Percentiles rank a stretch among this genome's conserved stretches.
These are phyloP conservation scores for Raphanus raphanistrum DNA, from an alignment of 345 rosid genomes.

Conservation along the genomic window DNA sequence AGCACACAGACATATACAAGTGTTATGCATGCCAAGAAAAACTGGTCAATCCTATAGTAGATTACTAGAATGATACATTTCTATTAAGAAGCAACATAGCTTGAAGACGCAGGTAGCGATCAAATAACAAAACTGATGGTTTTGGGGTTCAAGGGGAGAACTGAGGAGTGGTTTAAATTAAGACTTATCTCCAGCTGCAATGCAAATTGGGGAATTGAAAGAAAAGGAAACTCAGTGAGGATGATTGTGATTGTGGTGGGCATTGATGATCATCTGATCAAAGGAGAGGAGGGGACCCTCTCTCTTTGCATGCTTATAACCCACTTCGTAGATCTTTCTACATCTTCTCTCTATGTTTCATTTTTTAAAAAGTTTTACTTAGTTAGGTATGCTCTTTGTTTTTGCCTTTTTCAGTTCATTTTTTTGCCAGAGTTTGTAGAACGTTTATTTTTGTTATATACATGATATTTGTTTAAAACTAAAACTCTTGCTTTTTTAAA, in stretches of 20 bases:
- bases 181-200: conserved; percentile 38
- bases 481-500: background rate
- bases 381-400: conserved; percentile 23
- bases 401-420: conserved; percentile 6
- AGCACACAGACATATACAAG: conserved; percentile 2
- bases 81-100: conserved; percentile 15
- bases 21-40: conserved; percentile 10
- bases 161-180: conserved; percentile 17
- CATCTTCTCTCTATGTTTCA: conserved; percentile 2
- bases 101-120: conserved; percentile 21
- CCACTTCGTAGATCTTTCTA: conserved; percentile 44
- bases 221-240: conserved; percentile 34
- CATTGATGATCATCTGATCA: conserved; percentile 43
- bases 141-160: conserved; percentile 3
- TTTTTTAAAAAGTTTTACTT: background rate
- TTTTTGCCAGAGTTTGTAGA: conserved; percentile 38
- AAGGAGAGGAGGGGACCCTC: conserved; percentile 45
- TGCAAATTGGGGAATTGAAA: conserved; percentile 37
- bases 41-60: conserved; percentile 5
- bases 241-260: conserved; percentile 42
- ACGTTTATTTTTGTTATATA: conserved; percentile 22
- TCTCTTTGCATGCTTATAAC: conserved; percentile 41
- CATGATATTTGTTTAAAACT: conserved; percentile 18
- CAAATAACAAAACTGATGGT: conserved; percentile 11
- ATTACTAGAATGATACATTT: background rate